Percentiles rank a stretch among this genome's conserved stretches.
phyloP scores from a whole-genome alignment of 192 early-diverging fungal genomes.

The Coemansia asiatica region DNA sequence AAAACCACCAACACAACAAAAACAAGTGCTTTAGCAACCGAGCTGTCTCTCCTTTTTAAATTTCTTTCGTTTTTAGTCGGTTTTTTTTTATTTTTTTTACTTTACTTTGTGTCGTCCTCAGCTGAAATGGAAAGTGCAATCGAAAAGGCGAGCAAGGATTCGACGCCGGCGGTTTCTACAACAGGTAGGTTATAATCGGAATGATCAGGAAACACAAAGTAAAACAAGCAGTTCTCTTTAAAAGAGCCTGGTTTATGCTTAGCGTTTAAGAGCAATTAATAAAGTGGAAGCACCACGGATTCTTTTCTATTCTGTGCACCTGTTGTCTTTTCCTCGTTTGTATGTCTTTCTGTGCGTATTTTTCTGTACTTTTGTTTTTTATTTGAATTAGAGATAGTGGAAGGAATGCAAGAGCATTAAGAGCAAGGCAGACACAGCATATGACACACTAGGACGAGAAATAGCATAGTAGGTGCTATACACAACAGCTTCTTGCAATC shows the following conservation, averaged over 20 bases:
- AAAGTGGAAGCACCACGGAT: not conserved
- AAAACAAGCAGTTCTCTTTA: not conserved
- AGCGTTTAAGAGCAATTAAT: not conserved
- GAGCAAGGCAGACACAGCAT: no score
- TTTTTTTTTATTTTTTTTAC: conserved; percentile 6
- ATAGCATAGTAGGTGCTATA: no score
- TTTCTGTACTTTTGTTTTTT: not conserved
- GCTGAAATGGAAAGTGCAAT: not conserved
- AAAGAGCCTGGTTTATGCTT: not conserved
- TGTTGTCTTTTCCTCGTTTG: not conserved
- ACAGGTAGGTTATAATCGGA: not conserved
- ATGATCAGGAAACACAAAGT: not conserved
- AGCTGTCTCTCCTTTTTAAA: not conserved
- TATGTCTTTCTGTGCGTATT: not conserved
- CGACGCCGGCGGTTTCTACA: not conserved
- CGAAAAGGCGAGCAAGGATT: not conserved
- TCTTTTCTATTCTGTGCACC: not conserved
- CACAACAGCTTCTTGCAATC: no score
- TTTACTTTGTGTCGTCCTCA: not conserved
- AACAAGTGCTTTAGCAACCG: not conserved
- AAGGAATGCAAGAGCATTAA: no score
- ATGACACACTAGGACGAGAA: not conserved
- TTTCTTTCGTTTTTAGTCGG: conserved; percentile 3
- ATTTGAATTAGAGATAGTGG: not conserved
- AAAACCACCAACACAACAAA: no score